A percentile compares a stretch with the other conserved stretches of the same genome.
These are phyloP conservation scores for Haplographium delicatum DNA, from an alignment of 495 filamentous ascomycete species.

Conservation along the genomic window DNA sequence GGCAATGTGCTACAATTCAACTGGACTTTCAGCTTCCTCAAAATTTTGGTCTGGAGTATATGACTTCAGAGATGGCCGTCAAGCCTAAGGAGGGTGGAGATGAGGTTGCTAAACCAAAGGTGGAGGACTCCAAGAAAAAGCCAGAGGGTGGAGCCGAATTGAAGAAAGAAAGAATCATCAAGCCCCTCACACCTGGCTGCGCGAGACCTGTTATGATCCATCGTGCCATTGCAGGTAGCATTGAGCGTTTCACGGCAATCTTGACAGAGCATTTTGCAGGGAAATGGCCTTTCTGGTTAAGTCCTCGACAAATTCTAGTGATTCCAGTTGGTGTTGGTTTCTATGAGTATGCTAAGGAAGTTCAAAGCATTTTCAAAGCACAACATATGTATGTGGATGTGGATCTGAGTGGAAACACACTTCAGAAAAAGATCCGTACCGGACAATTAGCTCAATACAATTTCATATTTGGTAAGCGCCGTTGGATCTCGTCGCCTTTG, in stretches of 20 bases:
- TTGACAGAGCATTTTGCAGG: slow-evolving; percentile 92
- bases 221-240: slow-evolving; percentile 86
- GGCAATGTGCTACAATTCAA: slow-evolving; percentile 95
- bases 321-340: slow-evolving; percentile 84
- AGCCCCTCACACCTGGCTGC: slow-evolving; percentile 59
- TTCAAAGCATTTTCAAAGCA: slow-evolving; percentile 48
- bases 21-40: slow-evolving; percentile 91
- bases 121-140: slow-evolving; percentile 27
- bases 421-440: slow-evolving; percentile 92
- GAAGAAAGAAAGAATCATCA: slow-evolving; percentile 33
- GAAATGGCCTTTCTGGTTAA: slow-evolving; percentile 98
- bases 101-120: slow-evolving; percentile 25
- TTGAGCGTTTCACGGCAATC: slow-evolving; percentile 94
- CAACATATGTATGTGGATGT: slow-evolving; percentile 75
- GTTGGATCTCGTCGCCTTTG: not conserved
- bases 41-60: slow-evolving; percentile 79
- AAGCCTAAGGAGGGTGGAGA: slow-evolving; percentile 39
- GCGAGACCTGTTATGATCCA: slow-evolving; percentile 96
- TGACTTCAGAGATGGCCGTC: slow-evolving; percentile 53
- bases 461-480: slow-evolving; percentile 69
- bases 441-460: slow-evolving; percentile 88
- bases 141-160: slow-evolving; percentile 13
- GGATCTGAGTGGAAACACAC: slow-evolving; percentile 83
- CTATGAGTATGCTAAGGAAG: slow-evolving; percentile 82
- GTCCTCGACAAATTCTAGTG: slow-evolving; percentile 84